These are phyloP conservation scores for Cicer pinnatifidum DNA, from an alignment of 306 rosid species.

Conservation along the genomic window DNA sequence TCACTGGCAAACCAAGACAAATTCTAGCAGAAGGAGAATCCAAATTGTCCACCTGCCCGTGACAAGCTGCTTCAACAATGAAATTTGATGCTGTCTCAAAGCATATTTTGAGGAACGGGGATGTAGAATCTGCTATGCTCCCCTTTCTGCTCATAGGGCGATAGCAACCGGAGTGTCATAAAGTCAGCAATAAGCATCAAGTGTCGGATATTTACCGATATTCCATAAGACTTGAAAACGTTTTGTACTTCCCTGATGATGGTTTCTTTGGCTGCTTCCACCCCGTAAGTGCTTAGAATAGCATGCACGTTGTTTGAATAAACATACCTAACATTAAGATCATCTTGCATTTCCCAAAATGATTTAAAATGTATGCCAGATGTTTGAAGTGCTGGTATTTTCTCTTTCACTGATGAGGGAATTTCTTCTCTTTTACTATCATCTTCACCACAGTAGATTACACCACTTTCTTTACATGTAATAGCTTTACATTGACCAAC, in stretches of 20 bases:
- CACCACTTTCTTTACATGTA: slow-evolving; percentile 76
- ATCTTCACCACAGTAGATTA: slow-evolving; percentile 70
- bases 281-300: slow-evolving; percentile 73
- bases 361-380: slow-evolving; percentile 78
- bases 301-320: slow-evolving; percentile 77
- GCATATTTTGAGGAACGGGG: slow-evolving; percentile 83
- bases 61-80: slow-evolving; percentile 81
- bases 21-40: slow-evolving; percentile 90
- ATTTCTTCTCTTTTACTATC: slow-evolving; percentile 52
- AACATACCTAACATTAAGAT: slow-evolving; percentile 69
- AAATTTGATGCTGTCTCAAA: slow-evolving; percentile 86
- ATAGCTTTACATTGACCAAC: slow-evolving; percentile 66
- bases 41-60: slow-evolving; percentile 70
- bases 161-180: slow-evolving; percentile 82
- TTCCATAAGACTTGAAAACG: slow-evolving; percentile 84
- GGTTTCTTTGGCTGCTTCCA: slow-evolving; percentile 90
- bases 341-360: slow-evolving; percentile 69
- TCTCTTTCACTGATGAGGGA: slow-evolving; percentile 59
- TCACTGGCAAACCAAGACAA: slow-evolving; percentile 89
- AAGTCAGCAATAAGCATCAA: slow-evolving; percentile 80
- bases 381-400: slow-evolving; percentile 75
- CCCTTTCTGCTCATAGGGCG: slow-evolving; percentile 70
- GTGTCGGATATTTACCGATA: slow-evolving; percentile 83
- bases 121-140: slow-evolving; percentile 69
- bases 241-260: slow-evolving; percentile 79